phyloP scores from a whole-genome alignment of 2,329 filamentous ascomycete species.

The Tolypocladium ophioglossoides region DNA sequence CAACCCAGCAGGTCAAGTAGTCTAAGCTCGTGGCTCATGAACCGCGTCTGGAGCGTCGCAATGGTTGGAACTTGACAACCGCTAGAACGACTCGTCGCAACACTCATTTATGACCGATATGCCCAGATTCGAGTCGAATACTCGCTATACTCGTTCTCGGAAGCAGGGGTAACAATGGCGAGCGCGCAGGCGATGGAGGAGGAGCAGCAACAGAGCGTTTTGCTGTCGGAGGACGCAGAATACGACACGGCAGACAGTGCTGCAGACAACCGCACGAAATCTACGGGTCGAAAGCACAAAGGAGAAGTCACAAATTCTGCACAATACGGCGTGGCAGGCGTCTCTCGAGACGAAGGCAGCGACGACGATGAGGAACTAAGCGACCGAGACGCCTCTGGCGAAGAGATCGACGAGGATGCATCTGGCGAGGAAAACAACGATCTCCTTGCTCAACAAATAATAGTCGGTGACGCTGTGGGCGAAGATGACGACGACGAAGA shows the following conservation, averaged over 20 bases:
- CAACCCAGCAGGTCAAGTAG: constrained; percentile 1
- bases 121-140: constrained; percentile 9
- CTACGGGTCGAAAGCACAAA: constrained; percentile 8
- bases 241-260: constrained; percentile 24
- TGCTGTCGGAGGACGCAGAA: constrained; percentile 38
- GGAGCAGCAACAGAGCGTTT: constrained; percentile 44
- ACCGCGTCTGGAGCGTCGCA: constrained; percentile 2
- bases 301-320: neutral
- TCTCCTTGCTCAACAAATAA: constrained; percentile 14
- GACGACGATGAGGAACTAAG: constrained; percentile 24
- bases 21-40: constrained; percentile 4
- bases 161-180: constrained; percentile 29
- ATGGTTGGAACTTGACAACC: constrained; percentile 14
- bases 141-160: constrained; percentile 9
- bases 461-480: constrained; percentile 15
- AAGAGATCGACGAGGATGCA: constrained; percentile 30
- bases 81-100: constrained; percentile 12
- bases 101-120: constrained; percentile 16
- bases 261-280: constrained; percentile 14
- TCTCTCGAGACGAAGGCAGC: constrained; percentile 1
- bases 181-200: constrained; percentile 46
- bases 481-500: constrained; percentile 24
- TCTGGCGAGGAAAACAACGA: constrained; percentile 31
- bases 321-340: neutral
- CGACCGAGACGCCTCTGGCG: constrained; percentile 30